phyloP scores from a whole-genome alignment of 2,329 filamentous ascomycete genomes.

The Cytospora piceae region DNA sequence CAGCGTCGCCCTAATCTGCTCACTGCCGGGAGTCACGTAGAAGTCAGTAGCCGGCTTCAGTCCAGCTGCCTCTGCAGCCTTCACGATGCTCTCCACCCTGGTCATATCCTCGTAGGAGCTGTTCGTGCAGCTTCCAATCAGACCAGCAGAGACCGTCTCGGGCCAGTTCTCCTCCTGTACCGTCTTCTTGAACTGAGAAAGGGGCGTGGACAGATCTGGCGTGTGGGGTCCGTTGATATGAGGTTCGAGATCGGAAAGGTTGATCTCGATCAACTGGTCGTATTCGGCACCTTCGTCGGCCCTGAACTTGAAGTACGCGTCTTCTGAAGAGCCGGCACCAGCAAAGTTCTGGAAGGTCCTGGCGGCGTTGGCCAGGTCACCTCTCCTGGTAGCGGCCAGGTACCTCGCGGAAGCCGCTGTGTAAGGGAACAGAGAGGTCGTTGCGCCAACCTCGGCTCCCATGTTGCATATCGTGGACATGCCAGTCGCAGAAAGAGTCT shows the following conservation, averaged over 20 bases:
- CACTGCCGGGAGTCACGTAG: conserved; percentile 94
- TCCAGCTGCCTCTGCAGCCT: conserved; percentile 87
- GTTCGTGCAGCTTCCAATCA: conserved; percentile 98
- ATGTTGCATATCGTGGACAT: conserved; percentile 94
- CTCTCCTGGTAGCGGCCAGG: conserved; percentile 79
- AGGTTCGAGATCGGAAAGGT: conserved; percentile 88
- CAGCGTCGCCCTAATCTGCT: conserved; percentile 94
- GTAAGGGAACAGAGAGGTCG: conserved; percentile 93
- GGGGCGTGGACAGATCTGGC: conserved; percentile 88
- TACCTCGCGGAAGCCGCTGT: conserved; percentile 83
- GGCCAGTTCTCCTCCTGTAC: conserved; percentile 90
- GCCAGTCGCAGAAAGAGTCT: conserved; percentile 86
- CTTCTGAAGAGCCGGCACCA: conserved; percentile 47
- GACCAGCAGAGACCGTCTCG: conserved; percentile 83
- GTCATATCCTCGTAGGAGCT: conserved; percentile 99
- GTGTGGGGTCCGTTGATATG: conserved; percentile 98
- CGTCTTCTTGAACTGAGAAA: conserved; percentile 86
- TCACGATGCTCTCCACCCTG: conserved; percentile 87
- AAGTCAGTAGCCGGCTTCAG: conserved; percentile 88
- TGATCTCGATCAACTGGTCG: conserved; percentile 87
- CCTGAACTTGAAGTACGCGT: conserved; percentile 65
- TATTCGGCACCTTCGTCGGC: conserved; percentile 85
- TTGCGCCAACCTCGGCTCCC: conserved; percentile 89
- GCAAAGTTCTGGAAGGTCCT: conserved; percentile 61
- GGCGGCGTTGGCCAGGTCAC: conserved; percentile 69